Percentiles rank a stretch among this genome's conserved stretches.
Conservation (phyloP, 352 stramenopile genomes). For the Phytophthora pini region DNA sequence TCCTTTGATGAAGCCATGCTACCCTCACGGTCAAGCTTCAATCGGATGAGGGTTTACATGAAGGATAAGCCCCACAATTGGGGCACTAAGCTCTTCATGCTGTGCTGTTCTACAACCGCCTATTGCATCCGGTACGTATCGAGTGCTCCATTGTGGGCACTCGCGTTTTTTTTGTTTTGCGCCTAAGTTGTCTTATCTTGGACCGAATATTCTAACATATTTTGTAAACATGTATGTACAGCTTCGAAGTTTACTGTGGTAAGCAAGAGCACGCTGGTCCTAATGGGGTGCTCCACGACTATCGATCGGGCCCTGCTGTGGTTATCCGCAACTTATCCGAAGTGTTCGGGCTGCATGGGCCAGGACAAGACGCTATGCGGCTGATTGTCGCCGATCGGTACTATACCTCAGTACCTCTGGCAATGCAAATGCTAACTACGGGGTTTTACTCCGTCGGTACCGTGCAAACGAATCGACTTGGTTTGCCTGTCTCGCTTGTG, state of each 20-base stretch:
- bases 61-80: not conserved
- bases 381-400: too few relatives aligned
- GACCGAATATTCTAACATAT: not conserved
- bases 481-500: too few relatives aligned
- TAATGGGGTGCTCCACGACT: not conserved
- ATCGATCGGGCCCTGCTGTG: not conserved
- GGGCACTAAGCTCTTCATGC: constrained; percentile 15
- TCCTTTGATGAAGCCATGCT: constrained; percentile 20
- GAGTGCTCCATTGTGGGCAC: not conserved
- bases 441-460: too few relatives aligned
- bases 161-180: constrained; percentile 6
- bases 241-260: constrained; percentile 12
- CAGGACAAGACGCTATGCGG: not conserved
- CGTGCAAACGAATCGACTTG: too few relatives aligned
- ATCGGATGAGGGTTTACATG: constrained; percentile 15
- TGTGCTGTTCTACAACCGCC: constrained; percentile 6
- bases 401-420: too few relatives aligned
- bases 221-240: not conserved
- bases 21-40: constrained; percentile 11
- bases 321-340: not conserved
- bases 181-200: constrained; percentile 5
- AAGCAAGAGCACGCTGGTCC: not conserved
- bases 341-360: not conserved
- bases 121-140: constrained; percentile 22
- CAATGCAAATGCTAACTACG: too few relatives aligned